Percentiles rank a stretch among this genome's conserved stretches.
Conservation (phyloP, 202 grass and related monocot species). For the Elaeis oleifera region DNA sequence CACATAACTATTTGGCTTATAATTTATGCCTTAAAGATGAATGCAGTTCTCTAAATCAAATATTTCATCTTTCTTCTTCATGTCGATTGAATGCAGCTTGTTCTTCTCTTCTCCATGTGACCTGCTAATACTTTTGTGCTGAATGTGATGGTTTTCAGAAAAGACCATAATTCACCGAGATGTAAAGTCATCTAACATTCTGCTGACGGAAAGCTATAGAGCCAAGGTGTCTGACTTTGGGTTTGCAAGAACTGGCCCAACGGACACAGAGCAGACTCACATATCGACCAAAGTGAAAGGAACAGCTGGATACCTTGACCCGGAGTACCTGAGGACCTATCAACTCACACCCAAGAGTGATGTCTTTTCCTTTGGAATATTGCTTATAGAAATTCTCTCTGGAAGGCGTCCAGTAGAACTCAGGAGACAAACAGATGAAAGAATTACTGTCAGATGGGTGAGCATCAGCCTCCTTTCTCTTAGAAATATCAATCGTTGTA, state of each 20-base stretch:
- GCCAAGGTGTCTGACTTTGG: slow-evolving; percentile 90
- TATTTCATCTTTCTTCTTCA: too few relatives aligned
- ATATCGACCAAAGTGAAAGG: slow-evolving; percentile 99
- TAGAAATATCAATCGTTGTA: neutral
- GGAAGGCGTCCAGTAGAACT: slow-evolving; percentile 74
- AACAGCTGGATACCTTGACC: slow-evolving; percentile 91
- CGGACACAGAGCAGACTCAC: slow-evolving; percentile 86
- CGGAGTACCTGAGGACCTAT: slow-evolving; percentile 89
- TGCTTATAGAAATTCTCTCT: slow-evolving; percentile 94
- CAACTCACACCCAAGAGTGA: slow-evolving; percentile 96
- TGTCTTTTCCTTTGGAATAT: slow-evolving; percentile 93
- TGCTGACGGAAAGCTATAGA: slow-evolving; percentile 76
- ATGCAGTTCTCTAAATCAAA: too few relatives aligned
- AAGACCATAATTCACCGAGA: slow-evolving; percentile 97
- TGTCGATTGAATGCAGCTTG: neutral
- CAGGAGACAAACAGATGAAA: slow-evolving; percentile 61
- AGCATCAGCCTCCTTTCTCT: slow-evolving; percentile 1
- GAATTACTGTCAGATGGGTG: slow-evolving; percentile 98
- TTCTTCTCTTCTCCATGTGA: neutral
- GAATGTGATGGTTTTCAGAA: slow-evolving; percentile 43
- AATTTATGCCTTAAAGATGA: too few relatives aligned
- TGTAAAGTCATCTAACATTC: slow-evolving; percentile 96
- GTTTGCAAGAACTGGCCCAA: slow-evolving; percentile 84
- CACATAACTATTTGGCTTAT: too few relatives aligned
- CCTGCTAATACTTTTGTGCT: neutral